Evolutionary conservation across 2,329 filamentous ascomycete genomes (phyloP).

Genomic region (Shiraia sp.): DNA sequence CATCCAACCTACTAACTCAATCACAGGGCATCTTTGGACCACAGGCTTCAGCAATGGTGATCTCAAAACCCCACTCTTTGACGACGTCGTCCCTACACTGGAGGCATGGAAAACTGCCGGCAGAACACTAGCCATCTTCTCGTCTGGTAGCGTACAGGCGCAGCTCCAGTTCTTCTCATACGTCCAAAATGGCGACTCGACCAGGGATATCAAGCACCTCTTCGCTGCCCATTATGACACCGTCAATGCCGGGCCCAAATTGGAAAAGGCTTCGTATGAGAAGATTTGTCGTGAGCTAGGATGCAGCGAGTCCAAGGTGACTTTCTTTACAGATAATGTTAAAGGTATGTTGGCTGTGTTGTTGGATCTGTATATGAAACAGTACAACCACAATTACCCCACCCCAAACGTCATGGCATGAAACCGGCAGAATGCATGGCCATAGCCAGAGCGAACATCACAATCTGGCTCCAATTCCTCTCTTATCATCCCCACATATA

Average conservation of each 20-base stretch:
- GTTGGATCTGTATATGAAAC: slow-evolving; percentile 8
- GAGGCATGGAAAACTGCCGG: slow-evolving; percentile 60
- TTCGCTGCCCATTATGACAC: slow-evolving; percentile 67
- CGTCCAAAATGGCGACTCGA: slow-evolving; percentile 40
- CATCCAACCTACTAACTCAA: slow-evolving; percentile 35
- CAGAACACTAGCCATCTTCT: slow-evolving; percentile 73
- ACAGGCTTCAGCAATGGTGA: slow-evolving; percentile 71
- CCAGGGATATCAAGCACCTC: slow-evolving; percentile 48
- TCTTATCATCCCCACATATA: too few relatives aligned
- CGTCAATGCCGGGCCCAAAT: slow-evolving; percentile 77
- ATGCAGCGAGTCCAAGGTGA: slow-evolving; percentile 58
- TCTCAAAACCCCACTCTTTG: slow-evolving; percentile 73
- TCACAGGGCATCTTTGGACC: slow-evolving; percentile 70
- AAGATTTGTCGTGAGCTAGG: slow-evolving; percentile 60
- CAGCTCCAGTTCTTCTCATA: slow-evolving; percentile 80
- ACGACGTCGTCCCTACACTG: slow-evolving; percentile 70
- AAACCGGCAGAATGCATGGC: slow-evolving; percentile 11
- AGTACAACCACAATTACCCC: slow-evolving; percentile 6
- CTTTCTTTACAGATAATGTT: slow-evolving; percentile 83
- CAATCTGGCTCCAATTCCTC: too few relatives aligned
- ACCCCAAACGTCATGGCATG: slow-evolving; percentile 11
- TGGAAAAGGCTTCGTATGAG: slow-evolving; percentile 67
- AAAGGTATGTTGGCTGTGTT: slow-evolving; percentile 54
- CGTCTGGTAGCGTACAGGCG: slow-evolving; percentile 76
- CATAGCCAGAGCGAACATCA: not conserved